A percentile compares a stretch with the other conserved stretches of the same genome.
Conservation (phyloP, 164 flowering plant genomes). For the Nymphaea colorata region DNA sequence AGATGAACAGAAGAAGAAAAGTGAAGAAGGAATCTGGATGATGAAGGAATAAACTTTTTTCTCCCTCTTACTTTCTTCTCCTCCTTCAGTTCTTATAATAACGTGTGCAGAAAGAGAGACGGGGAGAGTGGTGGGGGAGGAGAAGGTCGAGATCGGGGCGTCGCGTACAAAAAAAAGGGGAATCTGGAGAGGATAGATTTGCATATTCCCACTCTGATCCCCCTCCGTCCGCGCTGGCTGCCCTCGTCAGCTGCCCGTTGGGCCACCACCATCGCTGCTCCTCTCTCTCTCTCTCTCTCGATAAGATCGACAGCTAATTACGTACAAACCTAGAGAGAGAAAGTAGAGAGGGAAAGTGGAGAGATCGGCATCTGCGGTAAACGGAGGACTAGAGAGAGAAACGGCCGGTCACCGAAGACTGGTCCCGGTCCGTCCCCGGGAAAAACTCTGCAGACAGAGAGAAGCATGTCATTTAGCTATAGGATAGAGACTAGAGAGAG, state of each 20-base stretch:
- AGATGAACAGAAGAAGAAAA: too few species aligned
- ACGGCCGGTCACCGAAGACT: too few species aligned
- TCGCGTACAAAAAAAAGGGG: conserved; percentile 55
- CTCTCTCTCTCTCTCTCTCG: too few species aligned
- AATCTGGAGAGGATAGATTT: conserved; percentile 22
- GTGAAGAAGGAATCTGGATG: conserved; percentile 4
- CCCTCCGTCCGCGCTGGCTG: neutral
- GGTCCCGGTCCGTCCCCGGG: too few species aligned
- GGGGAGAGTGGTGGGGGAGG: conserved; percentile 6
- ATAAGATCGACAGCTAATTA: too few species aligned
- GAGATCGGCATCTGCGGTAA: too few species aligned
- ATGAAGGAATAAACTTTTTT: conserved; percentile 5
- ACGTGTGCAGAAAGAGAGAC: conserved; percentile 4
- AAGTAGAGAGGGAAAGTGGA: too few species aligned
- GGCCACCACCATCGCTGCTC: neutral
- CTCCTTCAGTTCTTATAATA: neutral
- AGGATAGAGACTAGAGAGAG: too few species aligned
- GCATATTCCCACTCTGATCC: conserved; percentile 26
- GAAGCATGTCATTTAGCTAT: too few species aligned
- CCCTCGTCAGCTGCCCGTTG: neutral
- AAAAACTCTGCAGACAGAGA: too few species aligned
- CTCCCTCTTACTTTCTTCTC: neutral
- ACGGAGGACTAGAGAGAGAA: too few species aligned
- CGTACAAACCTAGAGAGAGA: too few species aligned
- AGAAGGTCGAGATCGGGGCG: conserved; percentile 62